Evolutionary conservation across 2,329 filamentous ascomycete species (phyloP), one percentile per base, ranked within the genome.

Genomic region (Pseudopyricularia javanii): DNA sequence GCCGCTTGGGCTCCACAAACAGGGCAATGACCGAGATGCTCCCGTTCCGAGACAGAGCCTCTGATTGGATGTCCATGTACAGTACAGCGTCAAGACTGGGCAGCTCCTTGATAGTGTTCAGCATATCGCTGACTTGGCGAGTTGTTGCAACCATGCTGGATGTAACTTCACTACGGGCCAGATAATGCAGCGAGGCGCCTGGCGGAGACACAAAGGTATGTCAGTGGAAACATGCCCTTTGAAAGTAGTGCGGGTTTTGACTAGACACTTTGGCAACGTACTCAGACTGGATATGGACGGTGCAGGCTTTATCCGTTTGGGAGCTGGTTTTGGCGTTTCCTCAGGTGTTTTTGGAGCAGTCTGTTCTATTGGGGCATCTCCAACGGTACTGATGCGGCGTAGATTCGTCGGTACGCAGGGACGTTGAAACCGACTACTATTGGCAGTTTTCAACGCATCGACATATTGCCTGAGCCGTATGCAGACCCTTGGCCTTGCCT

Each of bases 1-100:
- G 17, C 0, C 50, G 30, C 9, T 52, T 14, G 1, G 59, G 57
- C 4, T 56, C 53, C 7, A 58, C 49, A 24, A 59, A 55, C 1
- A 63, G 26, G 0, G 57, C 54, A 11, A 62, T 20, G 7, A 62
- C 33, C 9, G 56, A 50, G 17, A 63, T 35, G 12, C 54, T 59
- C 6, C 61, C 61, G 24, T 56, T 12, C 2, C 60, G 55, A 47
- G 55, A 34, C 43, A 61, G 59, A 9, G 50, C 37, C 1, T 54
- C 47, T 12, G 57, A 58, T 14, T 61, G 57, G 4, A 61, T 43
- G 17, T 61, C 59, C 2, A 63, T 14, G 40, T 59, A 63, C 32
- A 62, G 53, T 9, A 24, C 9, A 12, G 40, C 5, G 24, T 45
- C 22, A 7, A 20, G 1, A 26, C 40, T 26, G 20, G 3, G 22